These are phyloP conservation scores for Solanum verrucosum DNA, from an alignment of 257 asterid genomes.

Conservation along the genomic window DNA sequence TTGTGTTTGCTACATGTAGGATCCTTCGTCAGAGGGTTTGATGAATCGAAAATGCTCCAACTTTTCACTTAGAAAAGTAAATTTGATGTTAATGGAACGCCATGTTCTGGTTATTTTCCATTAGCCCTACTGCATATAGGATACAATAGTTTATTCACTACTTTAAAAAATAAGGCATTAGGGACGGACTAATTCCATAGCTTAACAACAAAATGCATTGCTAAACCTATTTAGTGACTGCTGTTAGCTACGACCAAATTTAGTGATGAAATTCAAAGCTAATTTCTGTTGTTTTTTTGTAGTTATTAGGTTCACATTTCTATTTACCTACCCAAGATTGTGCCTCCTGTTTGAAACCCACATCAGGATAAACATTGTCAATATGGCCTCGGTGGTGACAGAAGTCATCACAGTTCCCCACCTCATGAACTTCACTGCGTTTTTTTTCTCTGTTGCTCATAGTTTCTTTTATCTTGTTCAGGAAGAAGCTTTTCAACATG, in stretches of 20 bases:
- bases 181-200: neutral
- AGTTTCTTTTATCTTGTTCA: conserved; percentile 16
- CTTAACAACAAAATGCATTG: neutral
- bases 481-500: conserved; percentile 75
- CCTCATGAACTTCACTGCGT: neutral
- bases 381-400: neutral
- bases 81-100: neutral
- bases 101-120: neutral
- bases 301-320: neutral
- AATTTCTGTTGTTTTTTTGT: neutral
- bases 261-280: neutral
- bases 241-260: neutral
- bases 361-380: neutral
- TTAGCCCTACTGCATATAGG: neutral
- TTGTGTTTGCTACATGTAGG: neutral
- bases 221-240: neutral
- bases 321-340: neutral
- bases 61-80: neutral
- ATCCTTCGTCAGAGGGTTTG: neutral
- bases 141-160: neutral
- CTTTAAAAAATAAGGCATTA: neutral
- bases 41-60: neutral
- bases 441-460: neutral
- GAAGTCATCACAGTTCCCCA: neutral
- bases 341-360: neutral